A percentile compares a stretch with the other conserved stretches of the same genome.
phyloP scores from a whole-genome alignment of 805 yeast genomes.

The Sugiyamaella valdiviana region DNA sequence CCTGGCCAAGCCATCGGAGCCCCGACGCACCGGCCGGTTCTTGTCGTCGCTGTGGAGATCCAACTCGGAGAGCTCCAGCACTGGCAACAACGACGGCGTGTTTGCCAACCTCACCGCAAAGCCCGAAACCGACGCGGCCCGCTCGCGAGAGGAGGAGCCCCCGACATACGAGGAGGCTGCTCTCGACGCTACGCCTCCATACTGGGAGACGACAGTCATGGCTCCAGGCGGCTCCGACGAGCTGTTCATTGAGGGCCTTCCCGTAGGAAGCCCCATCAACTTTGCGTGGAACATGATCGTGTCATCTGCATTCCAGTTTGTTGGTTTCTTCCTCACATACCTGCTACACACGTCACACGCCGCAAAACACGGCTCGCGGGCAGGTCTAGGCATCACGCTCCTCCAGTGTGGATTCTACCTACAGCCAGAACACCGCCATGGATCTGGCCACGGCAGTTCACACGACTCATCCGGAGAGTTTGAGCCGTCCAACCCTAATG shows the following conservation, averaged over 20 bases:
- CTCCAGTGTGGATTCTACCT: slow-evolving; percentile 60
- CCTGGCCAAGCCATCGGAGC: background rate
- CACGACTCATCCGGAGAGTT: slow-evolving; percentile 33
- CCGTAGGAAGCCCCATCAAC: slow-evolving; percentile 87
- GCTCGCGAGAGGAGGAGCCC: slow-evolving; percentile 46
- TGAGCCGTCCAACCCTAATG: slow-evolving; percentile 54
- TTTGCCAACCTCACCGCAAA: slow-evolving; percentile 88
- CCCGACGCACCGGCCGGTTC: background rate
- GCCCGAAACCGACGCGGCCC: slow-evolving; percentile 48
- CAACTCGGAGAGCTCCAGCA: background rate
- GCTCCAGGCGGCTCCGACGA: slow-evolving; percentile 76
- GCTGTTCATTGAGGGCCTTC: slow-evolving; percentile 88
- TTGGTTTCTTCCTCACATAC: slow-evolving; percentile 88
- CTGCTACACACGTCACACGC: slow-evolving; percentile 94
- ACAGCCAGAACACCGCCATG: slow-evolving; percentile 24
- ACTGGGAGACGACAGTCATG: slow-evolving; percentile 87
- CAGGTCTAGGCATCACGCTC: slow-evolving; percentile 84
- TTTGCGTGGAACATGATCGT: slow-evolving; percentile 87
- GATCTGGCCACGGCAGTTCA: slow-evolving; percentile 6
- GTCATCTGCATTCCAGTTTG: slow-evolving; percentile 85
- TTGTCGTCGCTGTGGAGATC: slow-evolving; percentile 3
- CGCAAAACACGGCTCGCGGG: slow-evolving; percentile 89
- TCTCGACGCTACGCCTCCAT: slow-evolving; percentile 89
- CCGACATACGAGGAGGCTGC: slow-evolving; percentile 96
- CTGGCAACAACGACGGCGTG: slow-evolving; percentile 65